phyloP scores from a whole-genome alignment of 352 stramenopile genomes.

The Phytophthora megakarya region DNA sequence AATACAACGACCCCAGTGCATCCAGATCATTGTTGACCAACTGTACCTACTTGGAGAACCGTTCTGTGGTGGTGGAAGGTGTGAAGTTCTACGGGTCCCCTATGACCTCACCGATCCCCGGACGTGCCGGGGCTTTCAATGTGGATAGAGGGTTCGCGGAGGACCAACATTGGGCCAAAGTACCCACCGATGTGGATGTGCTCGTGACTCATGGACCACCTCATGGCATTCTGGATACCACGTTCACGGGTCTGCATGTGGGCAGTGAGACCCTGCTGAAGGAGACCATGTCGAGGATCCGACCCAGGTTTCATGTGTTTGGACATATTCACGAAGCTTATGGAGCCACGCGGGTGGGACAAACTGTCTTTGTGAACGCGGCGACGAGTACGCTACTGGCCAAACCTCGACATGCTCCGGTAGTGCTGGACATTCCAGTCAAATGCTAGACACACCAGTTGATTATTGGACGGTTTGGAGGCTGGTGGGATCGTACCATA shows the following conservation, averaged over 20 bases:
- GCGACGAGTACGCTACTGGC: slow-evolving; percentile 73
- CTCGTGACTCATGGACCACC: slow-evolving; percentile 91
- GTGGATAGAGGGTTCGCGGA: slow-evolving; percentile 62
- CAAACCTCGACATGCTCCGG: slow-evolving; percentile 58
- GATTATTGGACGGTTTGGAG: not conserved
- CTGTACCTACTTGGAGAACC: slow-evolving; percentile 80
- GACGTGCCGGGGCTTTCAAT: slow-evolving; percentile 75
- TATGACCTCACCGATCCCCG: slow-evolving; percentile 74
- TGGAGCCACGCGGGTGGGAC: slow-evolving; percentile 72
- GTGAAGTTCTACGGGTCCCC: slow-evolving; percentile 82
- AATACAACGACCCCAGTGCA: slow-evolving; percentile 67
- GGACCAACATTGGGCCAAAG: slow-evolving; percentile 73
- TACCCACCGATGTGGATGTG: slow-evolving; percentile 81
- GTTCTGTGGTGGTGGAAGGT: slow-evolving; percentile 65
- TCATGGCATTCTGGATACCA: slow-evolving; percentile 83
- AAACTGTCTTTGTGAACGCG: slow-evolving; percentile 90
- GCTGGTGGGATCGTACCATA: not conserved
- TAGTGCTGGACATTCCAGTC: slow-evolving; percentile 79
- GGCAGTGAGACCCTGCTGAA: slow-evolving; percentile 85
- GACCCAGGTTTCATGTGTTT: slow-evolving; percentile 89
- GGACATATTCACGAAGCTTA: slow-evolving; percentile 93
- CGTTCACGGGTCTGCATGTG: slow-evolving; percentile 59
- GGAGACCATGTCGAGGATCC: slow-evolving; percentile 79
- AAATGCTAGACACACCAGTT: slow-evolving; percentile 44
- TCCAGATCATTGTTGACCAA: slow-evolving; percentile 66